Conservation (phyloP, 768 basidiomycete genomes). For the Ephemerocybe angulata region DNA sequence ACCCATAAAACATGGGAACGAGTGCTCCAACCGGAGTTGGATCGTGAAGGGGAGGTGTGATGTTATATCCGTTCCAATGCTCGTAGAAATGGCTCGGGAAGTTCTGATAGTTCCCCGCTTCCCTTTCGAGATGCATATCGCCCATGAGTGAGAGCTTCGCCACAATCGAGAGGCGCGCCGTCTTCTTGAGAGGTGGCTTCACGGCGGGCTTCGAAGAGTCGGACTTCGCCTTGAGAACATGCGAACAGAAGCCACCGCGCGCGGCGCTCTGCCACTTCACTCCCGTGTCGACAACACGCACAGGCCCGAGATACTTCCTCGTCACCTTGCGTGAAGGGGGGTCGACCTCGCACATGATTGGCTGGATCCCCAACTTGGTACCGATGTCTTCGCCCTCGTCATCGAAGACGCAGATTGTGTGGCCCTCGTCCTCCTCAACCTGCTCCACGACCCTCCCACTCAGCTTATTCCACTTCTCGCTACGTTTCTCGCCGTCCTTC, state of each 20-base stretch:
- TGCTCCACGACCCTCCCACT: background rate
- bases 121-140: constrained; percentile 35
- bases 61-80: constrained; percentile 48
- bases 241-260: constrained; percentile 28
- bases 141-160: constrained; percentile 40
- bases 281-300: constrained; percentile 1
- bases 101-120: constrained; percentile 41
- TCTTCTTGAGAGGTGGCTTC: too few species aligned
- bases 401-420: background rate
- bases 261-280: constrained; percentile 29
- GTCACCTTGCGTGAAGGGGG: background rate
- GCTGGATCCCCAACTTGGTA: background rate
- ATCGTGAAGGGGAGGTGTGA: constrained; percentile 37
- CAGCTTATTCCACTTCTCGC: constrained; percentile 11
- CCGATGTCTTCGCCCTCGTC: background rate
- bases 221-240: background rate
- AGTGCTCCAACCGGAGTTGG: constrained; percentile 48
- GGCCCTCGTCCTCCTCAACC: background rate
- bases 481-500: constrained; percentile 25
- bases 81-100: constrained; percentile 45
- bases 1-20: constrained; percentile 64
- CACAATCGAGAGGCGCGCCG: constrained; percentile 36
- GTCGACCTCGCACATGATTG: background rate
- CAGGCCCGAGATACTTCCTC: background rate
- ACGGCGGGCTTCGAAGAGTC: too few species aligned